Base-by-base conservation (phyloP, 192 early-diverging fungal genomes). In the Entomortierella parvispora region DNA sequence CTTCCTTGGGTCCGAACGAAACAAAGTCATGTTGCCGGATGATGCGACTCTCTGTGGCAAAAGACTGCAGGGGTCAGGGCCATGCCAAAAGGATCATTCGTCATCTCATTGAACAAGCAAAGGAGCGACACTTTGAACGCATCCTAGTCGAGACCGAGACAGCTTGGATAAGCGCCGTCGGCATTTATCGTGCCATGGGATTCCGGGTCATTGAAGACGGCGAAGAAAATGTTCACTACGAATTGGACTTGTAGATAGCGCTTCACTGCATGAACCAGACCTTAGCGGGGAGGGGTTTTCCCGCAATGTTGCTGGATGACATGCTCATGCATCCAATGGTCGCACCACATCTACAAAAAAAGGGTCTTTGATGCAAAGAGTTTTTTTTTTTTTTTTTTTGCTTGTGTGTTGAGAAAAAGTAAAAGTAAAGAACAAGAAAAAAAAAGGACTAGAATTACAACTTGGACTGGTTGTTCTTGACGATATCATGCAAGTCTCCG, bases 91-190 rank as follows among this genome's bases (percentile, higher is more conserved):
- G 3, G 17, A 68, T 77, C 29, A 68, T 68, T 40, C 25, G 22
- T 1, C 47, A 77, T 33, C 46, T 77, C 0, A 40, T 52, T 18
- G 47, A 58, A 12, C 6, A 22, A 20, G 74, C 74, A 5, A 34
- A 42, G 43, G 46, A 57, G 3, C 65, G 44, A 14, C 29, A 31
- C 3, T 77, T 68, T 28, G 65, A 68, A 6, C 53, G 53, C 4
- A 68, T 77, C 40, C 18, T 77, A 34, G 61, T 77, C 20, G 74
- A 77, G 49, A 77, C 74, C 5, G 59, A 57, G 29, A 58, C 37
- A 2, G 28, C 26, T 2, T 77, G 74, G 74, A 42, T 47, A 28
- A 77, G 65, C 29, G 74, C 74, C 4, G 74, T 77, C 15, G 44
- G 62, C 6, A 42, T 77, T 7, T 77, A 77, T 47, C 60, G 58